These are phyloP conservation scores for Extremus antarcticus DNA, from an alignment of 495 filamentous ascomycete genomes.

Conservation along the genomic window DNA sequence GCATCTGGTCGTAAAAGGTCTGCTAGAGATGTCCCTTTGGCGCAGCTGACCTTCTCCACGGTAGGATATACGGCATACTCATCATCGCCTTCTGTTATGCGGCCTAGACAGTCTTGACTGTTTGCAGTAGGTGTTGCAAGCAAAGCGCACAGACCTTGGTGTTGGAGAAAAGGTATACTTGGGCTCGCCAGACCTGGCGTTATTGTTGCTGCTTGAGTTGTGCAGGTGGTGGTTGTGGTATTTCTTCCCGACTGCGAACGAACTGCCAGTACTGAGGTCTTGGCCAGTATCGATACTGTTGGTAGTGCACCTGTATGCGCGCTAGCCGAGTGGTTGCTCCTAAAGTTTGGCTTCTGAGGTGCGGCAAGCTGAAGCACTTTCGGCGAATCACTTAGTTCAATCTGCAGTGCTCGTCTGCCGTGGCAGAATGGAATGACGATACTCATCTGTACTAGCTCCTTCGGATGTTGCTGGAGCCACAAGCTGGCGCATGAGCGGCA, in stretches of 20 bases:
- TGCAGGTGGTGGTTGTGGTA: neutral
- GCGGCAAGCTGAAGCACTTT: neutral
- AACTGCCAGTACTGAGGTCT: neutral
- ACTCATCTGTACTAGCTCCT: constrained; percentile 1
- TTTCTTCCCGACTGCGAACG: neutral
- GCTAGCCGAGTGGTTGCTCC: neutral
- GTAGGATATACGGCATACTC: constrained; percentile 1
- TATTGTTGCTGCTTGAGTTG: neutral
- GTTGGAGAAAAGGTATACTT: neutral
- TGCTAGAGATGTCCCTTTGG: neutral
- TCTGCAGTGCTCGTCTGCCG: neutral
- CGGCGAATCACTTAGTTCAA: neutral
- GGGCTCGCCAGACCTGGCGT: too few species aligned
- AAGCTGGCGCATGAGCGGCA: constrained; percentile 7
- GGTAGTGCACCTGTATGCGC: neutral
- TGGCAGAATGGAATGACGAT: constrained; percentile 1
- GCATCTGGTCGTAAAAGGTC: neutral
- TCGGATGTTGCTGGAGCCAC: neutral
- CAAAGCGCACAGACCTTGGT: neutral
- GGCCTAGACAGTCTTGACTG: neutral
- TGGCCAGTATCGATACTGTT: neutral
- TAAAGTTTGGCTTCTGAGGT: neutral
- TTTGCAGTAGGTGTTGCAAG: neutral
- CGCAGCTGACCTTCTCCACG: neutral
- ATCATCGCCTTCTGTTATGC: neutral